Conservation (phyloP, 495 filamentous ascomycete species). For the Xylona heveae region DNA sequence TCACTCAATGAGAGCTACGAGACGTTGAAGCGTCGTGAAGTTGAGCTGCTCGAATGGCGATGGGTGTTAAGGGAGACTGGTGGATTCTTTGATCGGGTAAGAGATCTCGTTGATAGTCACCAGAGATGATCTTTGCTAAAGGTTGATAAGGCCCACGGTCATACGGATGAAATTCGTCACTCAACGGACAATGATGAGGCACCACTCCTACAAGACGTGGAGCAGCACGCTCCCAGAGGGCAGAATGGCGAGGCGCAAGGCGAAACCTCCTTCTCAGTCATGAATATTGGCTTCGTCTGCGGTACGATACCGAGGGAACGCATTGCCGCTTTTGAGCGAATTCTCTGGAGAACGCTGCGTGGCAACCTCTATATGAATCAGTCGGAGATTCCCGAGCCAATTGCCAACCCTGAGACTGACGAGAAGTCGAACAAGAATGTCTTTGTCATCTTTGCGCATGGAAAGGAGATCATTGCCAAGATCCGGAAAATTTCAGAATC, state of each 20-base stretch:
- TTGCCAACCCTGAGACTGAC: slow-evolving; percentile 79
- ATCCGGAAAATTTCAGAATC: slow-evolving; percentile 98
- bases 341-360: slow-evolving; percentile 87
- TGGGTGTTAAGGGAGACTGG: slow-evolving; percentile 92
- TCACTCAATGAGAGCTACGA: slow-evolving; percentile 95
- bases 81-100: slow-evolving; percentile 78
- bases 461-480: slow-evolving; percentile 93
- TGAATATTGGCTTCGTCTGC: slow-evolving; percentile 99
- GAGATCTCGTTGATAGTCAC: slow-evolving; percentile 7
- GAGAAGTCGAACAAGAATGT: slow-evolving; percentile 91
- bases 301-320: slow-evolving; percentile 88
- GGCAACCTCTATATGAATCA: slow-evolving; percentile 99
- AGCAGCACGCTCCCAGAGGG: slow-evolving; percentile 39
- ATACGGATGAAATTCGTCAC: slow-evolving; percentile 86
- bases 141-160: slow-evolving; percentile 48
- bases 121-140: no score
- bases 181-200: slow-evolving; percentile 72
- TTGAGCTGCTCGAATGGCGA: slow-evolving; percentile 92
- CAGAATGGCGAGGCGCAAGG: slow-evolving; percentile 50
- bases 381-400: slow-evolving; percentile 87
- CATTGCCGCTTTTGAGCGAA: slow-evolving; percentile 87
- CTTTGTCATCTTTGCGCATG: slow-evolving; percentile 97
- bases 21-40: slow-evolving; percentile 88
- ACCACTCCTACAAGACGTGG: slow-evolving; percentile 56
- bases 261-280: slow-evolving; percentile 72